Base-by-base conservation (phyloP, 306 rosid genomes). In the Datisca glomerata region DNA sequence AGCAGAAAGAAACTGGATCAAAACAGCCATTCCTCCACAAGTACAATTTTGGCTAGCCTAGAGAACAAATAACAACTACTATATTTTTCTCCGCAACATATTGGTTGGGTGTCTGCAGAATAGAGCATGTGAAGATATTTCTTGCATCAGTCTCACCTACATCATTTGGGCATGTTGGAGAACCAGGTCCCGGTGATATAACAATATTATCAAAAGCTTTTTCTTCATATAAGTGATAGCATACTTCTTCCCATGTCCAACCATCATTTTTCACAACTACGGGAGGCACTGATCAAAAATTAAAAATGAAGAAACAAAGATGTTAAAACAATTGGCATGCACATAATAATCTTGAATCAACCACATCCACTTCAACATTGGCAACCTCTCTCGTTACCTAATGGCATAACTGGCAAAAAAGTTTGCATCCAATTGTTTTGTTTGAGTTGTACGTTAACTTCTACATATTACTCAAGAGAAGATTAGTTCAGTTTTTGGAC, bases 121-220 rank as follows among this genome's bases (percentile, higher is more conserved):
- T n/a, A n/a, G n/a, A n/a, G n/a, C n/a, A n/a, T n/a, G n/a, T n/a
- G n/a, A n/a, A n/a, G n/a, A n/a, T n/a, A n/a, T n/a, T n/a, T n/a
- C n/a, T n/a, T n/a, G n/a, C 18, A 13, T 38, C 21, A 65, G 43
- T 51, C 85, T 65, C 54, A 91, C 98, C 98, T 70, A 91, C 73
- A 66, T 91, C 96, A 34, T 67, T 57, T 0, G 92, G 68, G 69
- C 84, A 78, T 47, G 80, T 55, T 20, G 98, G 98, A 56, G 98
- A 72, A 56, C 98, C 96, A 35, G 98, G 98, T 60, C 98, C 98
- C 41, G 98, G 98, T 36, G 98, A 91, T 70, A 91, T 84, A 61
- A 91, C 98, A 54, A 91, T 63, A 63, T 84, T 91, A 66, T 91
- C 98, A 78, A 91, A 91, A 45, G 86, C 81, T 18, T 69, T 78